Base-by-base conservation (phyloP, 768 basidiomycete genomes). In the Neoboletus subvelutipes region DNA sequence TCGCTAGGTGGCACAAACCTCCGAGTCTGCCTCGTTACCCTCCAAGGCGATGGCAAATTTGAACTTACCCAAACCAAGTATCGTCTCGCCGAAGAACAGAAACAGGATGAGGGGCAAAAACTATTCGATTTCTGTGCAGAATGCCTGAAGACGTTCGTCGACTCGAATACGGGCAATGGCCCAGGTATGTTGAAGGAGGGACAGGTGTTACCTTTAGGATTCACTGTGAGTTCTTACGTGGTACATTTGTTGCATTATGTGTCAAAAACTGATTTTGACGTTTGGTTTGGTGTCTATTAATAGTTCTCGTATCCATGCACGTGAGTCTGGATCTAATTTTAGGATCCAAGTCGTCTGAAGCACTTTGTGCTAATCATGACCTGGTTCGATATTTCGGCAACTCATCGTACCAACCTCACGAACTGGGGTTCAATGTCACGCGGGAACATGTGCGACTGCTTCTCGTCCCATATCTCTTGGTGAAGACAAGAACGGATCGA, bases 11-110 rank as follows among this genome's bases (percentile, higher is more conserved):
- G 95, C 34, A 98, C 96, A 24, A 98, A 99, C 69, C 82, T 99
- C n/a, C 94, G 97, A 43, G 97, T 98, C 43, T 99, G 97, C 75
- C 87, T 97, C 43, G 96, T 99, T 49, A 90, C 87, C 29, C 78
- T 99, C 2, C 85, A 90, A 63, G 97, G 97, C 26, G 82, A 86
- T 11, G 96, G 97, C 57, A 95, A 96, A 77, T 99, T 98, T 71
- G 94, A 98, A 75, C 89, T 99, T 64, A 94, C 94, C 0, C 96
- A 98, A 71, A 89, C 94, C 36, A 99, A 99, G 74, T 98, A 98
- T 74, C 89, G 95, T 50, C 83, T 99, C 45, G 86, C 92, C 1
- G 97, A 99, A 68, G 97, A 98, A 67, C 97, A 98, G 73, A 99
- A 99, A 73, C 94, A 97, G 57, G 92, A 91, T 8, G 94, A 98